Percentiles rank a stretch among this genome's conserved stretches.
Evolutionary conservation across 139 green algal species (phyloP).

Genomic region (Asterochloris erici): DNA sequence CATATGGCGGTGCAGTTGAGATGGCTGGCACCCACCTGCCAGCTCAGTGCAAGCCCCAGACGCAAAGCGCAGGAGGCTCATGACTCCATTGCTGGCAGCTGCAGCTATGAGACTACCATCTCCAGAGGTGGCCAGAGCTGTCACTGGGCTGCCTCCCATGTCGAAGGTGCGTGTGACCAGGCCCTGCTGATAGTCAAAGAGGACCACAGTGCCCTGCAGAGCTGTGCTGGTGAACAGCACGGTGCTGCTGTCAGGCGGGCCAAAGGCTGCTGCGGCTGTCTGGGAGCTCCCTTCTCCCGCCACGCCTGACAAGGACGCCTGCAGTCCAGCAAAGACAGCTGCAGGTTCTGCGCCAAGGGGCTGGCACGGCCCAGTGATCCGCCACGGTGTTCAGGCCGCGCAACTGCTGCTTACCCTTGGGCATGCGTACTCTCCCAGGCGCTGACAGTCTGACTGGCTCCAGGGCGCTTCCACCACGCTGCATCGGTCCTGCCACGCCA

Average conservation of each 20-base stretch:
- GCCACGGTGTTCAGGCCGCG: too few relatives aligned
- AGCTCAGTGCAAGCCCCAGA: too few relatives aligned
- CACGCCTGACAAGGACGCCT: too few relatives aligned
- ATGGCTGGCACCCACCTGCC: too few relatives aligned
- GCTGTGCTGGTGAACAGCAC: constrained; percentile 4
- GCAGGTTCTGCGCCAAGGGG: too few relatives aligned
- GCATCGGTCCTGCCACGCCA: neutral
- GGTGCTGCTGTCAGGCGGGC: neutral
- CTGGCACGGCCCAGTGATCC: too few relatives aligned
- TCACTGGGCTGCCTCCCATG: neutral
- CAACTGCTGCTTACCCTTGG: too few relatives aligned
- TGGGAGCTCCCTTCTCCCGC: too few relatives aligned
- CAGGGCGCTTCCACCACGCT: neutral
- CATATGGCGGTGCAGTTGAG: too few relatives aligned
- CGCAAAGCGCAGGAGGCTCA: too few relatives aligned
- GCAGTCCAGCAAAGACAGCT: too few relatives aligned
- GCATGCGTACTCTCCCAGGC: too few relatives aligned
- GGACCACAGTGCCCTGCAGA: neutral
- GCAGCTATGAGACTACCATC: neutral
- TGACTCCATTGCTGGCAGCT: neutral
- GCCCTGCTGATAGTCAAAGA: neutral
- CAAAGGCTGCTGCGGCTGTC: constrained; percentile 2
- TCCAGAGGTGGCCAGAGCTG: neutral
- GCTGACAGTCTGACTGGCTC: neutral
- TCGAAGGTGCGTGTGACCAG: neutral